These are phyloP conservation scores for Beauveria sp. DNA, from an alignment of 2,329 filamentous ascomycete genomes.

Conservation along the genomic window DNA sequence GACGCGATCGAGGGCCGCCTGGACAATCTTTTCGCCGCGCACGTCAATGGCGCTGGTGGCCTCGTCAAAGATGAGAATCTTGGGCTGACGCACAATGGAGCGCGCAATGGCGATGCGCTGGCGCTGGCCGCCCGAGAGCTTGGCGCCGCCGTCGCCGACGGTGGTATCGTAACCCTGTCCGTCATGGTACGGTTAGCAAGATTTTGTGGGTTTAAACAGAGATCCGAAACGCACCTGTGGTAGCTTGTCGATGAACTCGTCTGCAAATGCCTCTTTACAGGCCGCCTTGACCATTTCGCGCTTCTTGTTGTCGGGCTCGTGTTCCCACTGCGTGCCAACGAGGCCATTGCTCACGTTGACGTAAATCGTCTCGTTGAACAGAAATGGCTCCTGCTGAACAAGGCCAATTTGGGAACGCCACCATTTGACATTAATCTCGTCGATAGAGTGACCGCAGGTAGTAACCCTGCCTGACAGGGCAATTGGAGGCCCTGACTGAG, in stretches of 20 bases:
- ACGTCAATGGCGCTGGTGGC: conserved; percentile 61
- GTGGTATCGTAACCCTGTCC: conserved; percentile 59
- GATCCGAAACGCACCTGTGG: conserved; percentile 37
- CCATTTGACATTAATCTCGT: conserved; percentile 54
- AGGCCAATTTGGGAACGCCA: conserved; percentile 56
- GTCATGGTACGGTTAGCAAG: conserved; percentile 10
- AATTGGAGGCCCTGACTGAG: conserved; percentile 35
- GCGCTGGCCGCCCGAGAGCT: conserved; percentile 71
- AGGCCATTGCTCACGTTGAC: conserved; percentile 56
- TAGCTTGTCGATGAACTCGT: conserved; percentile 59
- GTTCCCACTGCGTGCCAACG: conserved; percentile 43
- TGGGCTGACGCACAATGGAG: conserved; percentile 57
- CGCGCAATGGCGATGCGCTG: conserved; percentile 64
- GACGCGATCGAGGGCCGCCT: conserved; percentile 50
- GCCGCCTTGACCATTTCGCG: conserved; percentile 53
- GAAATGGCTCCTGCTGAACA: conserved; percentile 61
- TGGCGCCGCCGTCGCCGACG: conserved; percentile 71
- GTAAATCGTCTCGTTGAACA: conserved; percentile 60
- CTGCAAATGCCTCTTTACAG: conserved; percentile 59
- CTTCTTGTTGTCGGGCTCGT: conserved; percentile 48
- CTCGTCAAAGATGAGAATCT: conserved; percentile 69
- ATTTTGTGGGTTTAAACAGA: neutral
- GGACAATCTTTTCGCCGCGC: conserved; percentile 51
- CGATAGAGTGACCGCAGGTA: conserved; percentile 45
- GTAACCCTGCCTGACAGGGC: conserved; percentile 39